phyloP scores from a whole-genome alignment of 257 asterid genomes.

The Primulina tabacum region DNA sequence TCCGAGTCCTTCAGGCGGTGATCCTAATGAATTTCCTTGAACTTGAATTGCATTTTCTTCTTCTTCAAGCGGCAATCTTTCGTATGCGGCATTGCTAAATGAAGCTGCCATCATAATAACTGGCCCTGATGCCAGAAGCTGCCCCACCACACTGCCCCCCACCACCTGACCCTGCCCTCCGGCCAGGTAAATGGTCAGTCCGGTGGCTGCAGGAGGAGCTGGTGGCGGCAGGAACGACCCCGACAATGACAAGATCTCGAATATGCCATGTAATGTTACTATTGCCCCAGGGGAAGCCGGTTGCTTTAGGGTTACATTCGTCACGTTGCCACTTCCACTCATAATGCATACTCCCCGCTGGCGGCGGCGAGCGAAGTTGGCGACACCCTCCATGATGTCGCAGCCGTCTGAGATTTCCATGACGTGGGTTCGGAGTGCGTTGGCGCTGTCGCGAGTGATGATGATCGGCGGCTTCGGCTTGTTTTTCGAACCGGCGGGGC shows the following conservation, averaged over 20 bases:
- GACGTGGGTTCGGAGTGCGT: conserved; percentile 89
- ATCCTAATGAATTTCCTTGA: conserved; percentile 34
- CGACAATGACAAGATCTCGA: conserved; percentile 73
- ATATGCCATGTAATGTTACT: conserved; percentile 76
- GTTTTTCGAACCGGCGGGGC: conserved; percentile 92
- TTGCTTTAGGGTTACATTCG: conserved; percentile 73
- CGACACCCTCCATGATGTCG: conserved; percentile 71
- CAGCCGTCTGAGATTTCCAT: conserved; percentile 86
- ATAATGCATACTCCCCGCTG: conserved; percentile 86
- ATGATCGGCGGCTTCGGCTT: conserved; percentile 87
- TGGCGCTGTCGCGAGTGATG: conserved; percentile 84
- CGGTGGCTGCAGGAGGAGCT: conserved; percentile 70
- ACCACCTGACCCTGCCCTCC: conserved; percentile 97
- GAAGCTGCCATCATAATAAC: conserved; percentile 91
- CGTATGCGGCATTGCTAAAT: conserved; percentile 90
- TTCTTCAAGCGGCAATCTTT: conserved; percentile 73
- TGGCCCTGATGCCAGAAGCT: conserved; percentile 77
- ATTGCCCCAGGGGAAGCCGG: conserved; percentile 77
- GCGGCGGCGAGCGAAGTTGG: conserved; percentile 68
- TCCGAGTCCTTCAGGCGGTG: conserved; percentile 31
- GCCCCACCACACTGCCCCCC: conserved; percentile 87
- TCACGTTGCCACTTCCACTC: conserved; percentile 80
- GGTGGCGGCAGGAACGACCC: conserved; percentile 96
- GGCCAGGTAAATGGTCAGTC: conserved; percentile 69
- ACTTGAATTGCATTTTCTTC: conserved; percentile 43